Evolutionary conservation across 148 eudicot genomes (phyloP), one percentile per base, ranked within the genome.

Genomic region (Mesembryanthemum crystallinum): DNA sequence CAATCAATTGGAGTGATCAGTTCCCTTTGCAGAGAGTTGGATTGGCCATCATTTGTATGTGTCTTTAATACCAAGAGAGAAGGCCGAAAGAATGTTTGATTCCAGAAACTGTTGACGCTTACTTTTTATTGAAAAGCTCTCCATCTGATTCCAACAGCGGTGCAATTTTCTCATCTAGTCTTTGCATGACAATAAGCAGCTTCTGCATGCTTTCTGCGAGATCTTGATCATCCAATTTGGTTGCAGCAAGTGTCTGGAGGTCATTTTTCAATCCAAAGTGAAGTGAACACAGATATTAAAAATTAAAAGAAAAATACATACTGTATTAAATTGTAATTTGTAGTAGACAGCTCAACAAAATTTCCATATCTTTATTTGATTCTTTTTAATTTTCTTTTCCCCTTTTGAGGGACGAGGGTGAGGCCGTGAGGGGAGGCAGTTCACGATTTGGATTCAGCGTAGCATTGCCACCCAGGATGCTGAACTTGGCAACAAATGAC

Each of bases 81-180:
- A 32, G 29, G 27, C 25, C 10, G 4, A 67, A 69, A 21, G 49
- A 67, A 23, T 54, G 28, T 27, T 42, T 45, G 42, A 39, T 10
- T 42, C 33, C 30, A 63, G 12, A 75, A 60, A 62, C 70, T 63
- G 24, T 55, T 69, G 11, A 66, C 54, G 7, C 28, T 80, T 73
- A 94, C 98, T 97, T 89, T 88, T 60, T 82, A 75, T 89, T 94
- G 78, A 94, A 94, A 81, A 78, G 87, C 78, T 92, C 97, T 76
- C 98, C 98, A 66, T 94, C 98, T 30, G 85, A 72, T 75, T 94
- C 98, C 88, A 94, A 64, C 98, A 94, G 79, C 7, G 98, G 98
- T 69, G 82, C 96, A 83, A 92, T 92, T 81, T 92, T 88, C 45
- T 89, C 74, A 76, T 94, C 98, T 33, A 94, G 83, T 77, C 89